Conservation (phyloP, 352 stramenopile genomes). For the Phytopythium ostracodes region DNA sequence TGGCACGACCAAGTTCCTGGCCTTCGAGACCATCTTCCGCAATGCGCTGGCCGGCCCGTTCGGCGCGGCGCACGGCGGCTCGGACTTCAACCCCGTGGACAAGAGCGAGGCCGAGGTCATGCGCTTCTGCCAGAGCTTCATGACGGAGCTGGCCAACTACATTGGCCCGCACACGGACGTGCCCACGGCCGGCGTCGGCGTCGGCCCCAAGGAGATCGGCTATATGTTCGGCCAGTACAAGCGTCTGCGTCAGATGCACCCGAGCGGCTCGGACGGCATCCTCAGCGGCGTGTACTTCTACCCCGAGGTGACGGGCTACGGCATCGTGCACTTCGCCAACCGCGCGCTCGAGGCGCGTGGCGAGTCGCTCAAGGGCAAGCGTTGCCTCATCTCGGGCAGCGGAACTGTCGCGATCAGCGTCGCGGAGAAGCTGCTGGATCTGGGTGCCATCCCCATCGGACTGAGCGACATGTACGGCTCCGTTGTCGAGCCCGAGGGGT, state of each 20-base stretch:
- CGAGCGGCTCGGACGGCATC: constrained; percentile 78
- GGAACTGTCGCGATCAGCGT: constrained; percentile 94
- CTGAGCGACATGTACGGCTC: constrained; percentile 95
- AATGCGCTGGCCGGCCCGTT: constrained; percentile 90
- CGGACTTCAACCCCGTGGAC: constrained; percentile 97
- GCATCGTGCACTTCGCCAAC: constrained; percentile 95
- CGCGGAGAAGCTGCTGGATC: constrained; percentile 93
- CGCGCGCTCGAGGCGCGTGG: constrained; percentile 89
- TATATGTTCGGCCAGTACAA: constrained; percentile 99
- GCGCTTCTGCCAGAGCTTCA: constrained; percentile 98
- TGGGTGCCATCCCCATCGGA: constrained; percentile 95
- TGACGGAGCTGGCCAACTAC: constrained; percentile 98
- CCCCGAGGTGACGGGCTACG: constrained; percentile 91
- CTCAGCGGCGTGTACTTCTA: constrained; percentile 89
- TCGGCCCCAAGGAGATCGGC: constrained; percentile 92
- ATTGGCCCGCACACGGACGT: constrained; percentile 95
- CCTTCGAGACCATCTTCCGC: constrained; percentile 95
- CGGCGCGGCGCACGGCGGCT: constrained; percentile 84
- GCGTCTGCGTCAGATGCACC: constrained; percentile 86
- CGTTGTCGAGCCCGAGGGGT: constrained; percentile 93
- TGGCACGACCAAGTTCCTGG: constrained; percentile 88
- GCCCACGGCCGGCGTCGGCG: constrained; percentile 93
- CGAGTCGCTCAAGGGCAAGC: constrained; percentile 94
- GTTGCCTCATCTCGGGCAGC: constrained; percentile 94
- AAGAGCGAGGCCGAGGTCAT: constrained; percentile 98